These are phyloP conservation scores for Barbatosphaeria neglecta DNA, from an alignment of 495 filamentous ascomycete genomes.

Conservation along the genomic window DNA sequence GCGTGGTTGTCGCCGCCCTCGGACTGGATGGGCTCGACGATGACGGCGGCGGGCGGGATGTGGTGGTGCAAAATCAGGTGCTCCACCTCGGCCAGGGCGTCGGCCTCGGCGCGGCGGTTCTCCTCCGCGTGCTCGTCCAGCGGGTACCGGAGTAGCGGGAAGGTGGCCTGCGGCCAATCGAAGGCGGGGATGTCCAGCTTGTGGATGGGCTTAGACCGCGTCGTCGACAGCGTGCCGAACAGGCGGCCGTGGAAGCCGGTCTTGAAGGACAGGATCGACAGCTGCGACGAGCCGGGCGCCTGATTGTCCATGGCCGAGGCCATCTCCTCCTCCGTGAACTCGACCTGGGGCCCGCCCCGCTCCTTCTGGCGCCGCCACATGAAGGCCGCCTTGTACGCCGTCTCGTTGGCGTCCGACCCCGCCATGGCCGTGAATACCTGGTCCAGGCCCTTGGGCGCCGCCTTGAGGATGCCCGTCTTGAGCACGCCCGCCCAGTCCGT, in stretches of 20 bases:
- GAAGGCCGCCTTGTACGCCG: constrained; percentile 98
- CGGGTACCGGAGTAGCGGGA: constrained; percentile 84
- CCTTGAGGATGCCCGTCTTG: constrained; percentile 75
- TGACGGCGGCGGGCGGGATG: constrained; percentile 76
- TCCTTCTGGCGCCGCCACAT: constrained; percentile 89
- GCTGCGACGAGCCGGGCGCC: constrained; percentile 64
- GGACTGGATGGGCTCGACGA: constrained; percentile 95
- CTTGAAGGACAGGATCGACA: constrained; percentile 91
- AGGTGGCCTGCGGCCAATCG: constrained; percentile 94
- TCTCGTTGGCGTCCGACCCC: constrained; percentile 95
- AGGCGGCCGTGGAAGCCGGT: constrained; percentile 91
- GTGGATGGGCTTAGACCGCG: constrained; percentile 93
- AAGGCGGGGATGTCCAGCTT: constrained; percentile 98
- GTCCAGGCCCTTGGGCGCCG: constrained; percentile 81
- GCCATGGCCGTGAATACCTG: constrained; percentile 96
- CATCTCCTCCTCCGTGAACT: constrained; percentile 78
- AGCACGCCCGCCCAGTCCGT: constrained; percentile 80
- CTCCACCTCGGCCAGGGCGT: constrained; percentile 83
- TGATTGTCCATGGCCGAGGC: constrained; percentile 74
- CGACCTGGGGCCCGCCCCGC: constrained; percentile 69
- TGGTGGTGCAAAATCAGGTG: constrained; percentile 71
- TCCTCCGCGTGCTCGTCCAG: constrained; percentile 72
- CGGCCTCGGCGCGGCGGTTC: constrained; percentile 72
- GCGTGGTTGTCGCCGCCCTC: constrained; percentile 99
- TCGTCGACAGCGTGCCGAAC: constrained; percentile 86